Percentiles rank a stretch among this genome's conserved stretches.
Conservation (phyloP, 129 eudicot genomes). For the Saussurea involucrata region DNA sequence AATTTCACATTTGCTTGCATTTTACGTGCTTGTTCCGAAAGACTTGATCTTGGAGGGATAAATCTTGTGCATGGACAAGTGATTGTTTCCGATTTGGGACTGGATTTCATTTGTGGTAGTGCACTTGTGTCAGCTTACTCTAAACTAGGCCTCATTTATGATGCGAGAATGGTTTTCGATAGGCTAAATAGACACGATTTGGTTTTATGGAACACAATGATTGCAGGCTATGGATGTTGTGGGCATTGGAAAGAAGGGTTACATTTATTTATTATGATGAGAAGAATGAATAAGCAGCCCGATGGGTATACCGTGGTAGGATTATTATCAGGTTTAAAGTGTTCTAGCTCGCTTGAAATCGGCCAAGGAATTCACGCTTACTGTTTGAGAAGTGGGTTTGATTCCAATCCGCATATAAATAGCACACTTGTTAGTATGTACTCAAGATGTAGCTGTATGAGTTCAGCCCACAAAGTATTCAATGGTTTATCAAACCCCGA, state of each 20-base stretch:
- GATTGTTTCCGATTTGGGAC: constrained; percentile 38
- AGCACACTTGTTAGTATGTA: constrained; percentile 77
- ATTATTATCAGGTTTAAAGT: constrained; percentile 39
- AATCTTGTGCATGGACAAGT: constrained; percentile 58
- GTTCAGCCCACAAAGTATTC: constrained; percentile 57
- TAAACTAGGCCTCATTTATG: constrained; percentile 44
- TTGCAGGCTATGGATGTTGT: constrained; percentile 50
- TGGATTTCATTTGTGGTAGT: constrained; percentile 54
- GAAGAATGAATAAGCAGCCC: constrained; percentile 37
- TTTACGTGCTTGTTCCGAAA: constrained; percentile 56
- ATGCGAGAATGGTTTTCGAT: constrained; percentile 52
- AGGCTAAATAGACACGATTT: constrained; percentile 47
- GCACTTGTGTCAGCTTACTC: constrained; percentile 77
- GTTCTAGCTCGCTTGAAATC: constrained; percentile 33
- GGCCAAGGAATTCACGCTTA: constrained; percentile 67
- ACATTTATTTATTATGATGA: constrained; percentile 43
- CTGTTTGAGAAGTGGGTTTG: constrained; percentile 54
- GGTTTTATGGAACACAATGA: constrained; percentile 68
- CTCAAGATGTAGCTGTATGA: constrained; percentile 48
- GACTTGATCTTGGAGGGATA: constrained; percentile 29
- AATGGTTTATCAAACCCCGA: constrained; percentile 48
- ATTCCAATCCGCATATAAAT: constrained; percentile 47
- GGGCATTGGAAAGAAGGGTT: constrained; percentile 57
- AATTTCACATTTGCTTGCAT: constrained; percentile 72
- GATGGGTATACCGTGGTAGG: constrained; percentile 87